Conservation (phyloP, 352 stramenopile species). For the Pythium periplocum region DNA sequence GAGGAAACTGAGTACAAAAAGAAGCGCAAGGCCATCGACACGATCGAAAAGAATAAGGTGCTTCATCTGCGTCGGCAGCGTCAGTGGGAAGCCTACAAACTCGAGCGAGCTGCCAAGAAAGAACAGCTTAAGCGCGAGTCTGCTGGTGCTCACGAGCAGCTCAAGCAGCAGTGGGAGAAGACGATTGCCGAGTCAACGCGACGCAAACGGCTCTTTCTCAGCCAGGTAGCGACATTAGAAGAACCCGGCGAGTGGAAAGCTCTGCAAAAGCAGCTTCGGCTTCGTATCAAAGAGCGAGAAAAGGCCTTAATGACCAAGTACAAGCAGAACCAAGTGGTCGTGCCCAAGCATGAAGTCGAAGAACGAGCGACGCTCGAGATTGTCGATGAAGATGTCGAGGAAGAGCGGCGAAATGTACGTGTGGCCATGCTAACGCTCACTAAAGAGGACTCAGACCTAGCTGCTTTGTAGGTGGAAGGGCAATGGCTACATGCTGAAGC, state of each 20-base stretch:
- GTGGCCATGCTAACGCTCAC: too few species aligned
- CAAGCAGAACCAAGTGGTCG: slow-evolving; percentile 35
- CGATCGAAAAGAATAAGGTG: slow-evolving; percentile 56
- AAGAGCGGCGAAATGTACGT: slow-evolving; percentile 19
- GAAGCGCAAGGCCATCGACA: slow-evolving; percentile 44
- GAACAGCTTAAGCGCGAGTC: slow-evolving; percentile 38
- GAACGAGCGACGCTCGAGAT: slow-evolving; percentile 56
- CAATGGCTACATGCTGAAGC: slow-evolving; percentile 51
- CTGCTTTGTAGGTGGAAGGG: slow-evolving; percentile 18
- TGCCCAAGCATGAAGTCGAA: slow-evolving; percentile 37
- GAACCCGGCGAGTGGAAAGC: slow-evolving; percentile 45
- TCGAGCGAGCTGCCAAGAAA: slow-evolving; percentile 24
- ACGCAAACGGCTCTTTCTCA: slow-evolving; percentile 25
- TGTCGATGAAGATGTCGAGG: slow-evolving; percentile 37
- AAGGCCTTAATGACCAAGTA: slow-evolving; percentile 37
- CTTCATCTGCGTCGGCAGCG: slow-evolving; percentile 43
- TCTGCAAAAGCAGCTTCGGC: slow-evolving; percentile 34
- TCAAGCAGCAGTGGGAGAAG: slow-evolving; percentile 41
- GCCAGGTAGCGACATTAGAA: slow-evolving; percentile 47
- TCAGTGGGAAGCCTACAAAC: slow-evolving; percentile 56
- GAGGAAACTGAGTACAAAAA: slow-evolving; percentile 38
- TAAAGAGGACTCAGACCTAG: too few species aligned
- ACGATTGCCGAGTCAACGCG: slow-evolving; percentile 25
- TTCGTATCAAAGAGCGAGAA: slow-evolving; percentile 23
- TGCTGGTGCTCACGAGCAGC: slow-evolving; percentile 24